phyloP scores from a whole-genome alignment of 2,329 filamentous ascomycete genomes.

The Neurospora sp. region DNA sequence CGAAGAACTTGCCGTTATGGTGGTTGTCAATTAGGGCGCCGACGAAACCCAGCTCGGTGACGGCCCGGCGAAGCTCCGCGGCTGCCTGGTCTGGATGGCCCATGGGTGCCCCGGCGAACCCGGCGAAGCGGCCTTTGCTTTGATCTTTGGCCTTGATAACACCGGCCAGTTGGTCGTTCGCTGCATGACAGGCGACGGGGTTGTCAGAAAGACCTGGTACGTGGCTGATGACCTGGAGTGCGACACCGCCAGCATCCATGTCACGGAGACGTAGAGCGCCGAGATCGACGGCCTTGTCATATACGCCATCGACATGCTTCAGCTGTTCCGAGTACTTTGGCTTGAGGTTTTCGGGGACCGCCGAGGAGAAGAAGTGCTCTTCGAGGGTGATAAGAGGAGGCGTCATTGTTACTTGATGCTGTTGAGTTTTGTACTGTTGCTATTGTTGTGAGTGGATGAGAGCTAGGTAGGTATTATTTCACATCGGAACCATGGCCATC shows the following conservation, averaged over 20 bases:
- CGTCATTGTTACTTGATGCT: conserved; percentile 4
- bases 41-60: conserved; percentile 33
- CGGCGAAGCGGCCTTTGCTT: conserved; percentile 13
- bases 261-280: conserved; percentile 15
- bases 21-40: conserved; percentile 38
- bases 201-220: conserved; percentile 12
- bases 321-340: conserved; percentile 14
- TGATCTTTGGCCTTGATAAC: conserved; percentile 8
- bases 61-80: conserved; percentile 28
- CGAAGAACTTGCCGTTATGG: conserved; percentile 29
- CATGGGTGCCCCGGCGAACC: conserved; percentile 24
- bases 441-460: neutral
- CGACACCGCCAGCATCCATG: conserved; percentile 17
- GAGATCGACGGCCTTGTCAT: conserved; percentile 17
- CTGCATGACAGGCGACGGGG: conserved; percentile 10
- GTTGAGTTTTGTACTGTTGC: neutral
- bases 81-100: conserved; percentile 27
- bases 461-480: neutral
- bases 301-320: conserved; percentile 13
- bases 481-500: neutral
- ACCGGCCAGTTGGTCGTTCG: conserved; percentile 17
- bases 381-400: conserved; percentile 30
- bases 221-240: conserved; percentile 19
- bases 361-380: conserved; percentile 27
- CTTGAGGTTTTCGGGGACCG: conserved; percentile 9